Evolutionary conservation across 208 protist genomes (phyloP), one percentile per base, ranked within the genome.

Genomic region (Naegleria gruberi): DNA sequence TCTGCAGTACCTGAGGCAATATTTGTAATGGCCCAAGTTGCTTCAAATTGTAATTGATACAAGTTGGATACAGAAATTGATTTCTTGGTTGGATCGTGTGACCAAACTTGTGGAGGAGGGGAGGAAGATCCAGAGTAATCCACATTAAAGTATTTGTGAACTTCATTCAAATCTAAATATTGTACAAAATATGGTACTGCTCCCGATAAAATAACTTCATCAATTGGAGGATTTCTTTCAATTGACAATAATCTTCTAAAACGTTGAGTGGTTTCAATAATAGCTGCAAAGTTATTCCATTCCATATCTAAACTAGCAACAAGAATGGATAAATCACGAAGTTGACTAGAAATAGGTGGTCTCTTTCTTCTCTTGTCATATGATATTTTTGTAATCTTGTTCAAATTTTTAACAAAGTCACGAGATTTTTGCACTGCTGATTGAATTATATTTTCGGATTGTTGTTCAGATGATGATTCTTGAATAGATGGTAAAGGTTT

Each of bases 1-100:
- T 98, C 93, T n/a, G 97, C 95, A n/a, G 97, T 98, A 57, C 98
- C 98, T 10, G 98, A 99, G 15, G 98, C 97, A 84, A 99, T 98
- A 95, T 99, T 99, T 19, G 98, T 99, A 42, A 99, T 94, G 0
- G 98, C 97, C 99, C 99, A 99, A 4, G 98, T 97, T 23, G 97
- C 95, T 95, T 99, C 98, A 93, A 99, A 99, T 95, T 99, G 97
- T 94, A 92, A 26, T 97, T 93, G 46, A 92, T 90, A 34, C 90
- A 92, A 81, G 94, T 91, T 41, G 99, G 94, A 89, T 99, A 96
- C n/a, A 95, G 65, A 7, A 99, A 77, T 37, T 0, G 65, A 37
- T 77, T 37, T 37, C 65, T 77, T 37, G 30, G 6, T 7, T 77
- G 7, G 26, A 37, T 37, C 17, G 0, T 37, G 0, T 37, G 17